phyloP scores from a whole-genome alignment of 495 filamentous ascomycete species.

The Physcia stellaris region DNA sequence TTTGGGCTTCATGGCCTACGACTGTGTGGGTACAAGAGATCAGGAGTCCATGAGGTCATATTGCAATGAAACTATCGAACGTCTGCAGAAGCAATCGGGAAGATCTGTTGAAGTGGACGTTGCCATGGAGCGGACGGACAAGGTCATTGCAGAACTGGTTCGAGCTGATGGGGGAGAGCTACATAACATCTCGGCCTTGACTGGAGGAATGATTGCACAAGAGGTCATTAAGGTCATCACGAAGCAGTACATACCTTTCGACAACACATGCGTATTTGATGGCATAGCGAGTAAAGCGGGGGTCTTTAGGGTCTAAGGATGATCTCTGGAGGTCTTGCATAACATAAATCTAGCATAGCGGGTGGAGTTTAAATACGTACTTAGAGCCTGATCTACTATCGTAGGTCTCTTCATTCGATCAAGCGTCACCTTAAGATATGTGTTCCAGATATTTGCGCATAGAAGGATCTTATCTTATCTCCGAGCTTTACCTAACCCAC shows the following conservation, averaged over 20 bases:
- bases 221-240: constrained; percentile 95
- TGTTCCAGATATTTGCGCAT: too few species aligned
- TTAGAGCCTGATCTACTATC: too few species aligned
- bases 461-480: too few species aligned
- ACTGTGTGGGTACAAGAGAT: too few species aligned
- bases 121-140: constrained; percentile 20
- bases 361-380: too few species aligned
- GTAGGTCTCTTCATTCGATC: too few species aligned
- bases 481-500: too few species aligned
- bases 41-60: too few species aligned
- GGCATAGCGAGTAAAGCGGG: constrained; percentile 68
- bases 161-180: constrained; percentile 76
- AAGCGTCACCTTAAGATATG: too few species aligned
- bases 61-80: not conserved
- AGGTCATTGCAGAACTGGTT: constrained; percentile 51
- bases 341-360: too few species aligned
- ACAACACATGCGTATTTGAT: constrained; percentile 89
- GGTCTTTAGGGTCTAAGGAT: constrained; percentile 37
- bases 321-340: not conserved
- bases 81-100: not conserved
- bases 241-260: constrained; percentile 88
- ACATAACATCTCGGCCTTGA: constrained; percentile 85
- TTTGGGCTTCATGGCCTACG: constrained; percentile 57
- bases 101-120: not conserved
- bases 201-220: constrained; percentile 86